Evolutionary conservation across 306 rosid genomes (phyloP).

Genomic region (Casuarina equisetifolia): DNA sequence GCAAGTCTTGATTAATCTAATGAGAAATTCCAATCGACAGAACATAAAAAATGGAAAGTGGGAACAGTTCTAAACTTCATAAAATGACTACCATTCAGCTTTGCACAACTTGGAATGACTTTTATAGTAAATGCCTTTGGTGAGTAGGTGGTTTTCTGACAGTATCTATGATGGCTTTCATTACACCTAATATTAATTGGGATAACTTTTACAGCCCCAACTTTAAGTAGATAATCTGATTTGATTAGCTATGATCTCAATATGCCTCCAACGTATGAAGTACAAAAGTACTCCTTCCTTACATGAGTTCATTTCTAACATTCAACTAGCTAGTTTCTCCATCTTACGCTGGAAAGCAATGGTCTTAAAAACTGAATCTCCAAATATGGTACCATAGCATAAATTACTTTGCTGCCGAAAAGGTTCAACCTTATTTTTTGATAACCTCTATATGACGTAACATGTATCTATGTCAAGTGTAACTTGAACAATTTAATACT

Average conservation of each 20-base stretch:
- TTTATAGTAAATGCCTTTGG: neutral
- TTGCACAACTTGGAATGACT: neutral
- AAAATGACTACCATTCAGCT: neutral
- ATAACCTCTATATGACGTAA: too few relatives aligned
- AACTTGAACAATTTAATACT: too few relatives aligned
- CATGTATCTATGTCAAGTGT: too few relatives aligned
- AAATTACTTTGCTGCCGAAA: too few relatives aligned
- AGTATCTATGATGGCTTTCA: neutral
- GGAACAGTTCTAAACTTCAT: neutral
- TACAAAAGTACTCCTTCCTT: too few relatives aligned
- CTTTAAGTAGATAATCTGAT: neutral
- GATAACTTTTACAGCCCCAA: neutral
- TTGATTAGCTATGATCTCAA: neutral
- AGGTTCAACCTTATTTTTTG: too few relatives aligned
- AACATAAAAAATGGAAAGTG: neutral
- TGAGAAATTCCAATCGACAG: neutral
- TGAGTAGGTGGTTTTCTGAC: neutral
- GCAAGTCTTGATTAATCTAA: neutral
- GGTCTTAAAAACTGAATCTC: too few relatives aligned
- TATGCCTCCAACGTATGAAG: neutral
- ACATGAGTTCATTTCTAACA: neutral
- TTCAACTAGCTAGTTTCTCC: too few relatives aligned
- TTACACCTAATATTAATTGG: neutral
- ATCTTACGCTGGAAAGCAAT: too few relatives aligned
- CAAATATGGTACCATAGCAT: too few relatives aligned